These are phyloP conservation scores for Tuctoria greenei DNA, from an alignment of 176 grass and related monocot genomes.

Conservation along the genomic window DNA sequence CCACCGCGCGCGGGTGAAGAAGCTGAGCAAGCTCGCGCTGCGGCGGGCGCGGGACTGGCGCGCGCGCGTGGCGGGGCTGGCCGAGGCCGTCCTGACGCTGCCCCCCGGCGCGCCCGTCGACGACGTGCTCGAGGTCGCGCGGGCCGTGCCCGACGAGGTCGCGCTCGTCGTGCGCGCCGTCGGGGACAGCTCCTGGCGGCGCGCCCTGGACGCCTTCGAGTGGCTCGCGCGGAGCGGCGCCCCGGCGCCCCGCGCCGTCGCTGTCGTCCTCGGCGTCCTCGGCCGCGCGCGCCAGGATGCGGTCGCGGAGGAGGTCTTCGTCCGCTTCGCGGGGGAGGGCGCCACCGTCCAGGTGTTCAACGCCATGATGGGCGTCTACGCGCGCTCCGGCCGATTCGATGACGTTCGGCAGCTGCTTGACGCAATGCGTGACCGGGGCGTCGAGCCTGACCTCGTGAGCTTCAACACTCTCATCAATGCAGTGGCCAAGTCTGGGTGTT, in stretches of 20 bases:
- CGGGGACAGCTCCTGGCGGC: constrained; percentile 63
- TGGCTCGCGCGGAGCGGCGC: constrained; percentile 63
- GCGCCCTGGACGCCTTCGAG: constrained; percentile 84
- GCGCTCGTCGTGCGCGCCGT: constrained; percentile 66
- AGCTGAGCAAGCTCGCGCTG: constrained; percentile 78
- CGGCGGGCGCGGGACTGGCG: constrained; percentile 77
- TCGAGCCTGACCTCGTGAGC: constrained; percentile 92
- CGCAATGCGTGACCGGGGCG: constrained; percentile 60
- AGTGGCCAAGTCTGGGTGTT: constrained; percentile 63
- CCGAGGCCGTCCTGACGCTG: constrained; percentile 57
- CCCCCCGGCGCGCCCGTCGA: constrained; percentile 52
- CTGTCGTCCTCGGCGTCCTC: constrained; percentile 70
- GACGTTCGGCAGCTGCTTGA: constrained; percentile 66
- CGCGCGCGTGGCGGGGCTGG: constrained; percentile 54
- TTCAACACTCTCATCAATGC: constrained; percentile 96
- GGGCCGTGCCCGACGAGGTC: constrained; percentile 61
- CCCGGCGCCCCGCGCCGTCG: constrained; percentile 67
- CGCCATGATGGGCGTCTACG: constrained; percentile 92
- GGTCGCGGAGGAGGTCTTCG: constrained; percentile 70
- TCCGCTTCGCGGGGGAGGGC: constrained; percentile 48
- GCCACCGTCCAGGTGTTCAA: constrained; percentile 88
- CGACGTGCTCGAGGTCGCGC: constrained; percentile 58
- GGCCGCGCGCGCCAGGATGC: constrained; percentile 74
- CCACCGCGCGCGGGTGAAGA: constrained; percentile 66
- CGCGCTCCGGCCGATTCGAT: constrained; percentile 57